Base-by-base conservation (phyloP, 768 basidiomycete genomes). In the Strobilomyces confusus region DNA sequence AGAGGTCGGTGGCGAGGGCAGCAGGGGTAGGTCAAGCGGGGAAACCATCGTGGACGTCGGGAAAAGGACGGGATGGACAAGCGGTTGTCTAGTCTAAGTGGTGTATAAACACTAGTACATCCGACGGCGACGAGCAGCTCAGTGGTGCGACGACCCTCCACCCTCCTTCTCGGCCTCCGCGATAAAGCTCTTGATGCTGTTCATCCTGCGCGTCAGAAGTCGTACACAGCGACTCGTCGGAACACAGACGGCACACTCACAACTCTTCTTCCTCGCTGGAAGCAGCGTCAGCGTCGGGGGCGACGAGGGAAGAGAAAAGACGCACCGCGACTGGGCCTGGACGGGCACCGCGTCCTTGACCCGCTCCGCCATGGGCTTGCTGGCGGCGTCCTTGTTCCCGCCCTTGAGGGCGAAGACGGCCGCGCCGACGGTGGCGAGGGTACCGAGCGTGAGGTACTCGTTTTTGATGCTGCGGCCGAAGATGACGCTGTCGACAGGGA, bases 251-350 rank as follows among this genome's bases (percentile, higher is more conserved):
- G 37, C 38, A 59, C 67, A 82, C 81, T 70, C 74, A 92, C 90
- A 92, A 92, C 58, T 84, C 77, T 66, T 89, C 90, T 68, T 93
- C 91, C 69, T 92, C 89, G 57, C 89, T 92, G 48, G 45, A 29
- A 45, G 12, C 44, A 7, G 9, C 29, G 9, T 67, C 8, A 68
- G 60, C 34, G 3, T 17, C 19, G 34, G 13, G 38, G 26, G n/a
- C n/a, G n/a, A n/a, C 11, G 44, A 8, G 22, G 13, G n/a, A 3
- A 17, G 13, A 3, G 41, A 45, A 12, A 40, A 41, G 23, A 80
- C 86, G 67, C 68, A 87, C 89, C 79, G 84, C 33, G 87, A 89
- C 44, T 79, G 72, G 52, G 85, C 83, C 52, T 77, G 79, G 40
- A 89, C 69, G 42, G 83, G 83, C 30, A 88, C 83, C 23, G 77